phyloP scores from a whole-genome alignment of 257 asterid species.

The Solanum ossicruentum region DNA sequence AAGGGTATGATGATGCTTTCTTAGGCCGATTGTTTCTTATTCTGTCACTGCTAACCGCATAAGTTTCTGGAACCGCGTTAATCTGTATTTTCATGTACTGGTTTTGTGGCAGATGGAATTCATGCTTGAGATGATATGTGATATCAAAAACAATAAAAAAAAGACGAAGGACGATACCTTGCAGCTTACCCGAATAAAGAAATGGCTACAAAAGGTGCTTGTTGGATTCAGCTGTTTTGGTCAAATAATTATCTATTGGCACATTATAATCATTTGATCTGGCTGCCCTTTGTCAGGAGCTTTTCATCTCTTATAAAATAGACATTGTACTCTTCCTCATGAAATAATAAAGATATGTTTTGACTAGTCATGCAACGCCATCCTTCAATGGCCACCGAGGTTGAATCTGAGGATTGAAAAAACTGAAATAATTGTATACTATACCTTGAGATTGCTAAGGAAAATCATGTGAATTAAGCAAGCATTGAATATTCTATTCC shows the following conservation, averaged over 20 bases:
- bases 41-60: not conserved
- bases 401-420: not conserved
- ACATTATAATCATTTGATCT: not conserved
- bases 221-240: not conserved
- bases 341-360: not conserved
- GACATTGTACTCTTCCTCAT: not conserved
- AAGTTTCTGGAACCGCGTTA: not conserved
- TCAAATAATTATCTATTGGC: not conserved
- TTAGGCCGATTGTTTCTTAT: not conserved
- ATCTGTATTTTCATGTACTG: not conserved
- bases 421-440: not conserved
- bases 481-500: not conserved
- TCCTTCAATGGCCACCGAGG: not conserved
- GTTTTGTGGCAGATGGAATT: constrained; percentile 66
- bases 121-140: constrained; percentile 83
- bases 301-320: not conserved
- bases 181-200: constrained; percentile 67
- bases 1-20: constrained; percentile 38
- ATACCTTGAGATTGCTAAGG: not conserved
- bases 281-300: not conserved
- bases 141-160: constrained; percentile 84
- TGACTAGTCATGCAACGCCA: not conserved
- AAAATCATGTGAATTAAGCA: not conserved
- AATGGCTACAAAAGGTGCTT: constrained; percentile 84
- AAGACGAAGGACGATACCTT: constrained; percentile 53